These are phyloP conservation scores for Apiospora aurea DNA, from an alignment of 2,329 filamentous ascomycete species.

Conservation along the genomic window DNA sequence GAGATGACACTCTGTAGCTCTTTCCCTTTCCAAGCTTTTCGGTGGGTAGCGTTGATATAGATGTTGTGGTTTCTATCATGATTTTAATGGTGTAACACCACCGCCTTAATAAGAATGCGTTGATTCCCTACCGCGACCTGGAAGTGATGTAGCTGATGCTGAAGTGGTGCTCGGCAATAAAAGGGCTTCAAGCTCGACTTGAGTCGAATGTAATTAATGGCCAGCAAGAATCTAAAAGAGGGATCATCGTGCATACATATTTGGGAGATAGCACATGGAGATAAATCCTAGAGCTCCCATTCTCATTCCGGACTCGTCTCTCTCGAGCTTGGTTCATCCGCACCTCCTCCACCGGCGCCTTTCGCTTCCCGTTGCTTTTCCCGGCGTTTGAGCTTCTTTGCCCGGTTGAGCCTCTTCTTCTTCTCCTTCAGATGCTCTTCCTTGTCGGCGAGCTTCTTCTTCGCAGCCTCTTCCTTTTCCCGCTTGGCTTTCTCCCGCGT, in stretches of 20 bases:
- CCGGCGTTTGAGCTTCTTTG: conserved; percentile 65
- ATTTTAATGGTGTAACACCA: background rate
- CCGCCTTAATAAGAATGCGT: background rate
- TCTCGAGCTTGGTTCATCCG: conserved; percentile 16
- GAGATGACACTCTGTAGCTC: background rate
- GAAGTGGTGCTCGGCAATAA: background rate
- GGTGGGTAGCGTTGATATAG: background rate
- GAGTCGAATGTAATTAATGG: background rate
- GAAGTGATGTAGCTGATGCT: background rate
- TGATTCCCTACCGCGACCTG: background rate
- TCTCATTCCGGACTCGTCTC: conserved; percentile 21
- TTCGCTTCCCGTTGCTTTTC: conserved; percentile 65
- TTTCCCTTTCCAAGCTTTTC: too few species aligned
- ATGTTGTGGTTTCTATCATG: background rate
- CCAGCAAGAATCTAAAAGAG: background rate
- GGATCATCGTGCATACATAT: background rate
- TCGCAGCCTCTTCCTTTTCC: conserved; percentile 49
- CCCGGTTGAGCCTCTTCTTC: conserved; percentile 66
- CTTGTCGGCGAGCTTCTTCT: conserved; percentile 53
- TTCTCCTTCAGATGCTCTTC: conserved; percentile 65
- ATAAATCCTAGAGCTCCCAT: background rate
- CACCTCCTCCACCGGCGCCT: conserved; percentile 38
- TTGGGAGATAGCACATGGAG: background rate
- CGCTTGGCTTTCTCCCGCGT: conserved; percentile 51
- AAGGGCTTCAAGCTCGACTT: background rate